A percentile compares a stretch with the other conserved stretches of the same genome.
These are phyloP conservation scores for Dioscorea dumetorum DNA, from an alignment of 106 monocot species.

Conservation along the genomic window DNA sequence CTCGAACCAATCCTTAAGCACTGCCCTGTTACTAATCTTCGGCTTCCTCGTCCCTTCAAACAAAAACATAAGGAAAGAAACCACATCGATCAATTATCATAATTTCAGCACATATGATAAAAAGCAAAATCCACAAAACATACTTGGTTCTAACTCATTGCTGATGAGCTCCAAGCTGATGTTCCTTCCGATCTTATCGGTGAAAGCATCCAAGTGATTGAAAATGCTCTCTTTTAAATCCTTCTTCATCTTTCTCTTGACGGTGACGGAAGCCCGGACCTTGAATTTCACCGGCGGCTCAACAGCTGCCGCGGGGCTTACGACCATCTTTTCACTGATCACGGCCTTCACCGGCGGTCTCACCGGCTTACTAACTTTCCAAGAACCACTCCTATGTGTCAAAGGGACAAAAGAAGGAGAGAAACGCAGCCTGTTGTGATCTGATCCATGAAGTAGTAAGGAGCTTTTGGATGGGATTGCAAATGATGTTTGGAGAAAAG, in stretches of 20 bases:
- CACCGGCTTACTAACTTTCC: too few relatives aligned
- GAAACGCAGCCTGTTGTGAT: neutral
- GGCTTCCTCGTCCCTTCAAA: slow-evolving; percentile 29
- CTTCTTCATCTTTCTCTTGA: slow-evolving; percentile 42
- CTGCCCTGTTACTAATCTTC: slow-evolving; percentile 35
- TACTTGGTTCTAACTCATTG: slow-evolving; percentile 60
- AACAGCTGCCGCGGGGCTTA: neutral
- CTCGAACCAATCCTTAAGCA: slow-evolving; percentile 52
- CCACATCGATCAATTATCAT: neutral
- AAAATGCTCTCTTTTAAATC: slow-evolving; percentile 34
- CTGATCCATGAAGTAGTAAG: neutral
- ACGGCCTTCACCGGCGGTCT: slow-evolving; percentile 3
- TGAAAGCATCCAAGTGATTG: slow-evolving; percentile 44
- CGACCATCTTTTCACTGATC: slow-evolving; percentile 20
- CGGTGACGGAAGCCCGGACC: slow-evolving; percentile 48
- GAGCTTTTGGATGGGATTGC: neutral
- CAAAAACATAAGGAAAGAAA: neutral
- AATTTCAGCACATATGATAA: neutral
- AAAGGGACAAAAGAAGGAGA: neutral
- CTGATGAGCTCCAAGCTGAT: slow-evolving; percentile 58
- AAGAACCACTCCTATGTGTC: neutral
- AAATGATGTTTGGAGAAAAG: slow-evolving; percentile 4
- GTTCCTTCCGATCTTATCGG: slow-evolving; percentile 46
- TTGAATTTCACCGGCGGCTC: slow-evolving; percentile 37
- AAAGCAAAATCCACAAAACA: neutral